A percentile compares a stretch with the other conserved stretches of the same genome.
Evolutionary conservation across 768 basidiomycete species (phyloP).

Genomic region (Pleurotus citrinopileatus): DNA sequence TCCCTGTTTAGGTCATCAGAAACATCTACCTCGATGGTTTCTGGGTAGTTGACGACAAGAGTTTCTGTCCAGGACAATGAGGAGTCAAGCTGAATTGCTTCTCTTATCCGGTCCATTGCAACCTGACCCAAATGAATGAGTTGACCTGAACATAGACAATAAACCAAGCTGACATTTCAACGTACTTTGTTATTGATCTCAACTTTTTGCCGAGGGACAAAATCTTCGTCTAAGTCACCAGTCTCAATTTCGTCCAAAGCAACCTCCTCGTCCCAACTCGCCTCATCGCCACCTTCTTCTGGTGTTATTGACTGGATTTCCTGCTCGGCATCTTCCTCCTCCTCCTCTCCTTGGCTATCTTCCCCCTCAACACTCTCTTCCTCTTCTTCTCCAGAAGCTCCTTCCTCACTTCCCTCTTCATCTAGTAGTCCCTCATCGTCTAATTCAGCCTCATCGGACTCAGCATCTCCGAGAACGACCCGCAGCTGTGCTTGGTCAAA

Average conservation of each 20-base stretch:
- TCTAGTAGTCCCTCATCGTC: constrained; percentile 29
- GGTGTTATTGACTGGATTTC: constrained; percentile 15
- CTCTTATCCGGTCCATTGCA: constrained; percentile 78
- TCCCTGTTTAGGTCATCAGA: constrained; percentile 92
- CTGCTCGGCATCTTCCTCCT: constrained; percentile 30
- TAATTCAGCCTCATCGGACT: constrained; percentile 21
- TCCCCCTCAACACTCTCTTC: constrained; percentile 14
- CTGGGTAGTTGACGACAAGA: constrained; percentile 66
- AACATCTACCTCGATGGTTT: constrained; percentile 72
- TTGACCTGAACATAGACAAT: neutral
- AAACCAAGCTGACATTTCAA: constrained; percentile 13
- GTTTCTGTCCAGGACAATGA: constrained; percentile 86
- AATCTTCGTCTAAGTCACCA: constrained; percentile 66
- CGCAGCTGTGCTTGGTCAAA: constrained; percentile 57
- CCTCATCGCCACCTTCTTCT: constrained; percentile 22
- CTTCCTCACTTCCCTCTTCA: constrained; percentile 28
- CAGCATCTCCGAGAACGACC: constrained; percentile 31
- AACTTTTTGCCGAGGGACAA: constrained; percentile 77
- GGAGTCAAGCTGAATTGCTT: constrained; percentile 70
- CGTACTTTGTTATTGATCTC: constrained; percentile 79
- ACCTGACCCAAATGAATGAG: constrained; percentile 37
- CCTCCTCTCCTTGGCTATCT: constrained; percentile 21
- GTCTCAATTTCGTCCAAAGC: constrained; percentile 69
- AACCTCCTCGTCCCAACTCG: constrained; percentile 25
- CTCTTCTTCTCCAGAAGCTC: constrained; percentile 25